Evolutionary conservation across 23 red algal species (phyloP), one percentile per base, ranked within the genome.

Genomic region (Gracilaria domingensis): DNA sequence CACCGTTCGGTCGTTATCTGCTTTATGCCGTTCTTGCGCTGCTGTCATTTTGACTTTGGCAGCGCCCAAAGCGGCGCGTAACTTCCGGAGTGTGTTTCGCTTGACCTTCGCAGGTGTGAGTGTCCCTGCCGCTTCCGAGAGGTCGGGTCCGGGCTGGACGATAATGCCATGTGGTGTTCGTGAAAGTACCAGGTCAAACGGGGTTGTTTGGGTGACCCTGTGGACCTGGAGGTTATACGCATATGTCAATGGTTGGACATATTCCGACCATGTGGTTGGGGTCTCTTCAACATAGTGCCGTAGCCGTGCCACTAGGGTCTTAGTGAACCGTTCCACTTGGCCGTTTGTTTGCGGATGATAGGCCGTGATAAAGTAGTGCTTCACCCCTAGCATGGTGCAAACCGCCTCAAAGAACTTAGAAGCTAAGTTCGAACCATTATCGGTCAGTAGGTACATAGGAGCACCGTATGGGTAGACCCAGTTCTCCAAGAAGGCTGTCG

Each of bases 331-430:
- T 35, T 77, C 30, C 6, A 40, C 11, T 51, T 77, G 72, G 20
- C 8, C 72, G 33, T 77, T 77, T n/a, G 13, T 77, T 35, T 77
- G 72, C 9, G 72, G 72, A 77, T 77, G 35, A 38, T 40, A 77
- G 9, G 72, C 72, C 20, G n/a, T 77, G 38, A n/a, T 77, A n/a
- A 51, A 48, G 28, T 44, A 40, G 9, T 77, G 72, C 24, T 77
- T 8, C 38, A 77, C 6, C 72, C n/a, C n/a, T n/a, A n/a, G n/a
- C n/a, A n/a, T n/a, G n/a, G n/a, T n/a, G n/a, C n/a, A n/a, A n/a
- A n/a, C n/a, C n/a, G n/a, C n/a, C n/a, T n/a, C n/a, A n/a, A n/a
- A n/a, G n/a, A n/a, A n/a, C n/a, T n/a, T n/a, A n/a, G n/a, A n/a
- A n/a, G n/a, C n/a, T n/a, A n/a, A n/a, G n/a, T n/a, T n/a, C n/a